phyloP scores from a whole-genome alignment of 2,329 filamentous ascomycete genomes.

The Phaeosphaeria sp. region DNA sequence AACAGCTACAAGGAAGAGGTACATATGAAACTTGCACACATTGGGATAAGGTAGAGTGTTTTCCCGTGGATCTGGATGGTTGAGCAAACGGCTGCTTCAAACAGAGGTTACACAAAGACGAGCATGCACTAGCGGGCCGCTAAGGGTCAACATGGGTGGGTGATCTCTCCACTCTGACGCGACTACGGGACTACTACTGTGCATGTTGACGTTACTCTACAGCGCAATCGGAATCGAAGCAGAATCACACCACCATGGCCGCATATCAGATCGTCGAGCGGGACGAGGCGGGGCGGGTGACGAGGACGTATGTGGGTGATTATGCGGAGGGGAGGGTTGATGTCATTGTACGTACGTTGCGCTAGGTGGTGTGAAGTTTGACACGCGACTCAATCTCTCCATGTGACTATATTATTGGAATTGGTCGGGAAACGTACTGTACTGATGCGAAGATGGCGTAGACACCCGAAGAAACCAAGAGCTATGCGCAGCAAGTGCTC shows the following conservation, averaged over 20 bases:
- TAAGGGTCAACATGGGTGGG: too few species aligned
- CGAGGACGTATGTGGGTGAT: constrained; percentile 57
- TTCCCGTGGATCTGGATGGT: neutral
- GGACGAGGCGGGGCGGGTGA: constrained; percentile 60
- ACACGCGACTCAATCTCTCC: neutral
- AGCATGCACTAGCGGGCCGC: too few species aligned
- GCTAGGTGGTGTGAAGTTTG: neutral
- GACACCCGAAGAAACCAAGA: constrained; percentile 9
- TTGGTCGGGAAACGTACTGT: neutral
- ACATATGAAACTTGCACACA: too few species aligned
- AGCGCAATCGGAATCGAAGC: neutral
- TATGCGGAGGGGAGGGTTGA: constrained; percentile 52
- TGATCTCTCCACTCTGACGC: too few species aligned
- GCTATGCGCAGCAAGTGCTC: constrained; percentile 53
- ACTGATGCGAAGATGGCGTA: constrained; percentile 10
- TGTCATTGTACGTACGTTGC: constrained; percentile 48
- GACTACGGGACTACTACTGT: too few species aligned
- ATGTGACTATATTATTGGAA: neutral
- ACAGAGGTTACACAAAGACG: neutral
- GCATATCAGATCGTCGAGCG: constrained; percentile 43
- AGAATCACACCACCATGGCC: constrained; percentile 12
- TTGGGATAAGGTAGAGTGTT: too few species aligned
- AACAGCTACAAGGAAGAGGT: too few species aligned
- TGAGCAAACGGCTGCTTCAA: neutral
- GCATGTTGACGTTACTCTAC: too few species aligned